Conservation (phyloP, 2,329 filamentous ascomycete genomes). For the Coniochaeta ligniaria region DNA sequence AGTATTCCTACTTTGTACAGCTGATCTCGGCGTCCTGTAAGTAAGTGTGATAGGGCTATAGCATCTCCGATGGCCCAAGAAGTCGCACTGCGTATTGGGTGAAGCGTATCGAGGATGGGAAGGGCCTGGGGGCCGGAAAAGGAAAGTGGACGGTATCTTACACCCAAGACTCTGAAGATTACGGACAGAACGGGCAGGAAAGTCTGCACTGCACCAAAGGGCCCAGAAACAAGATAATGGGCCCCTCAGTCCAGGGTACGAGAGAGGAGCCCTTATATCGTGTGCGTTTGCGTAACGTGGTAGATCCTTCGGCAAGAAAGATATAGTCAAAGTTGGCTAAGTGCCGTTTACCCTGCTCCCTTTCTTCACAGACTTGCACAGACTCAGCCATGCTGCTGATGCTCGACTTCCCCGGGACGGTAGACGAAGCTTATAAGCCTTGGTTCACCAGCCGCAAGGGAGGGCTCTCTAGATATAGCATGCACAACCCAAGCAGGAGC, state of each 20-base stretch:
- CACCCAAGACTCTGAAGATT: not conserved
- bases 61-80: not conserved
- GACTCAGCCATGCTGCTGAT: not conserved
- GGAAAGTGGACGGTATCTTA: not conserved
- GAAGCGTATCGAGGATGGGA: not conserved
- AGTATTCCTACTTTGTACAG: not conserved
- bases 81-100: not conserved
- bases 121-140: not conserved
- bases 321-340: slow-evolving; percentile 8
- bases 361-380: not conserved
- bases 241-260: not conserved
- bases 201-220: not conserved
- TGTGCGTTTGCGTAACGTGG: not conserved
- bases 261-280: not conserved
- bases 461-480: not conserved
- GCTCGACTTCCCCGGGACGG: not conserved
- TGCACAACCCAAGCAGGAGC: not conserved
- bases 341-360: not conserved
- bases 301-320: slow-evolving; percentile 7
- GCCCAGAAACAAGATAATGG: not conserved
- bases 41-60: not conserved
- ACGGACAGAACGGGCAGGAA: not conserved
- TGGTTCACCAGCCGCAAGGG: not conserved
- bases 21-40: not conserved
- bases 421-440: not conserved